Conservation (phyloP, 371 early-diverging fungal genomes). For the Mortierella sp. region DNA sequence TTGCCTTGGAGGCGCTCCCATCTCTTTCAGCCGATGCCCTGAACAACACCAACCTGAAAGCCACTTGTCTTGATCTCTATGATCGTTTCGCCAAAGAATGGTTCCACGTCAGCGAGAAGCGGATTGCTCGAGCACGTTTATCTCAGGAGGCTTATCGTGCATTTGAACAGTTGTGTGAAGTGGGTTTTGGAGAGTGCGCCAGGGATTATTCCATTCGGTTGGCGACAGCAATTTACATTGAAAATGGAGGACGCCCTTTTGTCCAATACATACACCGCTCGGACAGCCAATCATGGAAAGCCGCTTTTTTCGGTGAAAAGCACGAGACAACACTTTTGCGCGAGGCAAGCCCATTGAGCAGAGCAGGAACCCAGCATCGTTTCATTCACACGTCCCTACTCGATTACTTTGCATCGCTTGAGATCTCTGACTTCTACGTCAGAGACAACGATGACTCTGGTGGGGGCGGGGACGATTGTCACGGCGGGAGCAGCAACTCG, state of each 20-base stretch:
- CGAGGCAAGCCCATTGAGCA: background rate
- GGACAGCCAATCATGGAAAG: background rate
- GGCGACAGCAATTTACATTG: background rate
- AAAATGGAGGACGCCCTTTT: background rate
- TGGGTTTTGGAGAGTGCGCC: background rate
- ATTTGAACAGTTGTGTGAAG: background rate
- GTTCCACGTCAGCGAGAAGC: background rate
- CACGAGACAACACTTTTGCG: background rate
- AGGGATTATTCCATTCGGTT: background rate
- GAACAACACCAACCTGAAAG: too few species aligned
- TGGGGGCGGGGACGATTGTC: background rate
- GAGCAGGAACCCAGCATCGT: background rate
- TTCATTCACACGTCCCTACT: constrained; percentile 13
- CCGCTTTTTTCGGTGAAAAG: background rate
- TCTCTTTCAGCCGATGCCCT: too few species aligned
- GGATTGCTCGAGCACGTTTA: background rate
- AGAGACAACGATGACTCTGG: background rate
- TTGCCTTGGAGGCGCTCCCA: constrained; percentile 1
- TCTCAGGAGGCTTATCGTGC: too few species aligned
- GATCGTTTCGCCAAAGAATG: background rate
- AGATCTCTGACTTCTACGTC: background rate
- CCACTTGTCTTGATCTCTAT: background rate
- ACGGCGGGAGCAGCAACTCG: background rate
- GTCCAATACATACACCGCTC: background rate
- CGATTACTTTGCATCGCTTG: background rate